Conservation (phyloP, 345 rosid species). For the Atalantia buxifolia region DNA sequence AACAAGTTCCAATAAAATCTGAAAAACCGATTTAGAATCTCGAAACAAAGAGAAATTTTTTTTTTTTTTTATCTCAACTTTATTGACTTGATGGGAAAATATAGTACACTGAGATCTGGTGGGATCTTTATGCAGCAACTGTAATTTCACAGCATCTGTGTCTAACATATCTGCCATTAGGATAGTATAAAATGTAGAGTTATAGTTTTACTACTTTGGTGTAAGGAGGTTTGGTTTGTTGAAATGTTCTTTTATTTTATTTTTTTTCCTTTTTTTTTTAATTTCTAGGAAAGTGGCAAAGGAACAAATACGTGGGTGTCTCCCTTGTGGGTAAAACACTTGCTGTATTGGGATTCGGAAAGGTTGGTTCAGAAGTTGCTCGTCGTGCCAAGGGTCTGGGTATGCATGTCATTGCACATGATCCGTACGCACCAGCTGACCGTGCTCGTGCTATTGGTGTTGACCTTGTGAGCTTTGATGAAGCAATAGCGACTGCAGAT, state of each 20-base stretch:
- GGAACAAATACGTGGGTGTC: conserved; percentile 85
- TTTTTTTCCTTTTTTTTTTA: neutral
- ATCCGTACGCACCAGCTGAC: conserved; percentile 88
- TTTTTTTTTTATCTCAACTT: neutral
- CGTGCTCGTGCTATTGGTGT: conserved; percentile 88
- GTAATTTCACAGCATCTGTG: too few species aligned
- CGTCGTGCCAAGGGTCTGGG: conserved; percentile 91
- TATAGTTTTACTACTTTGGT: neutral
- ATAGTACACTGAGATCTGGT: neutral
- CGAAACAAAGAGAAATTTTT: neutral
- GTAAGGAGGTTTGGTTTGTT: neutral
- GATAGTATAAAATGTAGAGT: neutral
- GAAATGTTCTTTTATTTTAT: too few species aligned
- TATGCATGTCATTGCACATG: conserved; percentile 84
- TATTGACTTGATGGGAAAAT: neutral
- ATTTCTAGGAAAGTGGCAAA: conserved; percentile 68
- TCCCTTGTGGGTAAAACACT: conserved; percentile 87
- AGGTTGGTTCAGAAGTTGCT: conserved; percentile 92
- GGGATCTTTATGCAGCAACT: neutral
- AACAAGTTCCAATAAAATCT: neutral
- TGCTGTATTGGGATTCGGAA: conserved; percentile 80
- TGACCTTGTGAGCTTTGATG: conserved; percentile 76
- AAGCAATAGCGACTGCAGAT: conserved; percentile 71
- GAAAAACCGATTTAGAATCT: neutral
- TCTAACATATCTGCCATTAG: too few species aligned